phyloP scores from a whole-genome alignment of 2,329 filamentous ascomycete species.

The Dactylella cylindrospora region DNA sequence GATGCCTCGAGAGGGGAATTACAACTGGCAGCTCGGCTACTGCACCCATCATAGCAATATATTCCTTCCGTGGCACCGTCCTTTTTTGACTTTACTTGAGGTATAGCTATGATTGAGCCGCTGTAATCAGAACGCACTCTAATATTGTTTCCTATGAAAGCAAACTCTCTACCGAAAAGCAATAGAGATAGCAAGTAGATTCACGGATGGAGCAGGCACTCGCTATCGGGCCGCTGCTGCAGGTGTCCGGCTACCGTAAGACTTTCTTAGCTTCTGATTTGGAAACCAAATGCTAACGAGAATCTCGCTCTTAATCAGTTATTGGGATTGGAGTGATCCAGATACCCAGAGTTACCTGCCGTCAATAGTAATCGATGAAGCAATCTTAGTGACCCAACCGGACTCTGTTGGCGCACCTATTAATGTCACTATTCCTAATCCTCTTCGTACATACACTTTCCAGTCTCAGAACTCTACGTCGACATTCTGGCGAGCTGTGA shows the following conservation, averaged over 20 bases:
- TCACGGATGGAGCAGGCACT: slow-evolving; percentile 39
- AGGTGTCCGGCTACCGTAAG: slow-evolving; percentile 47
- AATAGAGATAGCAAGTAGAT: slow-evolving; percentile 35
- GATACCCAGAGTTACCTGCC: slow-evolving; percentile 43
- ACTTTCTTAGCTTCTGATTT: neutral
- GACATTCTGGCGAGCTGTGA: slow-evolving; percentile 19
- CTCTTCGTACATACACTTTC: slow-evolving; percentile 25
- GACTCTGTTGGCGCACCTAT: slow-evolving; percentile 23
- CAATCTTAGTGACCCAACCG: slow-evolving; percentile 41
- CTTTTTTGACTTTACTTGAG: slow-evolving; percentile 49
- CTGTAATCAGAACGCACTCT: too few relatives aligned
- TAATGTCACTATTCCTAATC: slow-evolving; percentile 23
- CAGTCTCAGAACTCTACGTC: slow-evolving; percentile 17
- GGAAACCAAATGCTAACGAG: neutral
- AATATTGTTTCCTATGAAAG: slow-evolving; percentile 4
- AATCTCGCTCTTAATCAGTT: slow-evolving; percentile 28
- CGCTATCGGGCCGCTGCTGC: slow-evolving; percentile 44
- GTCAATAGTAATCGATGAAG: slow-evolving; percentile 15
- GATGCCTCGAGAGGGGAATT: slow-evolving; percentile 29
- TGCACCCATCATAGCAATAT: slow-evolving; percentile 48
- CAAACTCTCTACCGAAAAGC: slow-evolving; percentile 44
- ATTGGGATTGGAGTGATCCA: slow-evolving; percentile 48
- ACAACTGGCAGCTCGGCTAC: slow-evolving; percentile 46
- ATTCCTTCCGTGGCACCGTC: slow-evolving; percentile 50
- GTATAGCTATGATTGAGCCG: slow-evolving; percentile 25